phyloP scores from a whole-genome alignment of 352 stramenopile genomes.

The Phytophthora foliorum region DNA sequence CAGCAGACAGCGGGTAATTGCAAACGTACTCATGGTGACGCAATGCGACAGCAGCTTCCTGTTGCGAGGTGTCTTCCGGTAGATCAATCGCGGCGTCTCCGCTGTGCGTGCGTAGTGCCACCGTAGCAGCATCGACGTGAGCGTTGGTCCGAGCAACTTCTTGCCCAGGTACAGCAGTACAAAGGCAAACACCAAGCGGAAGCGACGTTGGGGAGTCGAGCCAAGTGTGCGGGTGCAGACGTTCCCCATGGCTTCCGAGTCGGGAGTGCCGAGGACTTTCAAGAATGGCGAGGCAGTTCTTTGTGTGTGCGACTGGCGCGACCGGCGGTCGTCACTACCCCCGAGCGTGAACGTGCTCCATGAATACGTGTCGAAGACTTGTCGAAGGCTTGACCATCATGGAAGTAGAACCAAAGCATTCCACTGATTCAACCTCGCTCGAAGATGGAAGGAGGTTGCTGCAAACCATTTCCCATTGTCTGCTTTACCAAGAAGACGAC shows the following conservation, averaged over 20 bases:
- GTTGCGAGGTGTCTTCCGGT: conserved; percentile 49
- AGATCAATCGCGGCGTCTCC: conserved; percentile 52
- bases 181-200: conserved; percentile 9
- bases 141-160: conserved; percentile 28
- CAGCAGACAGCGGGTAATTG: not conserved
- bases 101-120: conserved; percentile 42
- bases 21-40: conserved; percentile 51
- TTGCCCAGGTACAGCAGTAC: conserved; percentile 30
- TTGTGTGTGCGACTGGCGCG: conserved; percentile 13
- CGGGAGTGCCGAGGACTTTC: conserved; percentile 16
- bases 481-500: not conserved
- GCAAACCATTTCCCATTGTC: not conserved
- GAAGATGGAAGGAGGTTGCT: conserved; percentile 1
- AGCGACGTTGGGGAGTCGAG: conserved; percentile 2
- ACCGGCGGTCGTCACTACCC: conserved; percentile 9
- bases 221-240: conserved; percentile 8
- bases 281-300: conserved; percentile 11
- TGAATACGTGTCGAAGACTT: not conserved
- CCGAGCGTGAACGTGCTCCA: not conserved
- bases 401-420: not conserved
- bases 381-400: not conserved
- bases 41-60: conserved; percentile 50
- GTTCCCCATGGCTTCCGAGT: conserved; percentile 31
- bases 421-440: not conserved
- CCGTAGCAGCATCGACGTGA: conserved; percentile 29